phyloP scores from a whole-genome alignment of 176 grass and related monocot species.

The Secale cereale region DNA sequence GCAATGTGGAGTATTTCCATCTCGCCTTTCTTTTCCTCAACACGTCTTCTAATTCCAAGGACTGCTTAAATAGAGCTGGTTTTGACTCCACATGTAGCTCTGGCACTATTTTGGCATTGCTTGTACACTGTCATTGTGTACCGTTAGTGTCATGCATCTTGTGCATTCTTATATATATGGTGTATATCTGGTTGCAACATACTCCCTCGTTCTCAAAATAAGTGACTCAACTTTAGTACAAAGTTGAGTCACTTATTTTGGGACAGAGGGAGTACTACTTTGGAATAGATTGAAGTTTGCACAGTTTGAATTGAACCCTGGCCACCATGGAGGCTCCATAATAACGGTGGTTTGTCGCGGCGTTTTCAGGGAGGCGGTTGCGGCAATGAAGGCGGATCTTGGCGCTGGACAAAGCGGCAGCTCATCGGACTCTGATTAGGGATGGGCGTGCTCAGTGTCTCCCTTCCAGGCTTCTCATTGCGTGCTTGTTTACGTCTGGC shows the following conservation, averaged over 20 bases:
- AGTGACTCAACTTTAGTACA: too few species aligned
- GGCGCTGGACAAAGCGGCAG: neutral
- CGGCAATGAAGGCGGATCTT: conserved; percentile 16
- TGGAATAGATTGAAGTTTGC: neutral
- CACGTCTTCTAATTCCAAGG: neutral
- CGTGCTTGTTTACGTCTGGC: neutral
- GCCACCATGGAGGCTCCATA: neutral
- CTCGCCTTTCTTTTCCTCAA: neutral
- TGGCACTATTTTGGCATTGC: neutral
- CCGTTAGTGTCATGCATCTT: neutral
- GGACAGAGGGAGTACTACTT: too few species aligned
- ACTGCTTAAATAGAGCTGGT: neutral
- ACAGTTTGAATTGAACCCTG: neutral
- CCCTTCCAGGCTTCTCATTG: neutral
- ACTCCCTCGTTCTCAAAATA: too few species aligned
- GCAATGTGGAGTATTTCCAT: neutral
- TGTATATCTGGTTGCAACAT: neutral
- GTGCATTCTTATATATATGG: neutral
- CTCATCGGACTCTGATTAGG: neutral
- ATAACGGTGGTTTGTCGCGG: neutral
- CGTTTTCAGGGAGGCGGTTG: conserved; percentile 24
- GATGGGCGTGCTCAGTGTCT: neutral
- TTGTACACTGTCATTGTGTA: neutral
- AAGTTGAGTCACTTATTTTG: too few species aligned
- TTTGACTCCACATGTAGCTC: neutral